These are phyloP conservation scores for Pezicula radicicola DNA, from an alignment of 2,329 filamentous ascomycete genomes.

Conservation along the genomic window DNA sequence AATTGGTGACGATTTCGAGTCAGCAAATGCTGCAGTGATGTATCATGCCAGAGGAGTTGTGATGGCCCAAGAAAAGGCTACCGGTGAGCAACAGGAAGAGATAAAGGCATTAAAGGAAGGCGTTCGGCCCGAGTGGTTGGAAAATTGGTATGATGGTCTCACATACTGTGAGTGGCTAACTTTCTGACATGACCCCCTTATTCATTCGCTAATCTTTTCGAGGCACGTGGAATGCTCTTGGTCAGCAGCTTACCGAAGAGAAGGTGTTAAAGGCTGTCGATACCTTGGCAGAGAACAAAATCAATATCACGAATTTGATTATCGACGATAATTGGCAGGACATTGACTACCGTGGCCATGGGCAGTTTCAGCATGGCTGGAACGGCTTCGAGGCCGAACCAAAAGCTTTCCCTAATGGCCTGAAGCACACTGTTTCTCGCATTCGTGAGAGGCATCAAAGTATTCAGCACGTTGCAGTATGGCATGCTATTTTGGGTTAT, in stretches of 20 bases:
- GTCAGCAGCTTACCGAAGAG: conserved; percentile 75
- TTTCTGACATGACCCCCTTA: not conserved
- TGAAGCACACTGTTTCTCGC: conserved; percentile 66
- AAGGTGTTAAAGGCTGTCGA: conserved; percentile 77
- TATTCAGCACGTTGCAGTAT: conserved; percentile 84
- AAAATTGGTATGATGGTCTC: conserved; percentile 89
- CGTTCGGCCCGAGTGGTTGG: conserved; percentile 64
- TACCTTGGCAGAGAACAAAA: conserved; percentile 64
- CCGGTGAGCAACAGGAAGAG: conserved; percentile 42
- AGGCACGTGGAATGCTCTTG: conserved; percentile 91
- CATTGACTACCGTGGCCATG: conserved; percentile 50
- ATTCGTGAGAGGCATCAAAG: conserved; percentile 69
- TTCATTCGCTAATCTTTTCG: not conserved
- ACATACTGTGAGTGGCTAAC: conserved; percentile 63
- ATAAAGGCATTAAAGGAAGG: conserved; percentile 43
- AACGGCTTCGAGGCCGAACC: conserved; percentile 82
- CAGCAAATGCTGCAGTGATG: conserved; percentile 75
- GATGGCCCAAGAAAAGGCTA: conserved; percentile 38
- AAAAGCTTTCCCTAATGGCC: conserved; percentile 73
- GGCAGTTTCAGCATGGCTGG: conserved; percentile 64
- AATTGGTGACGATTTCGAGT: conserved; percentile 69
- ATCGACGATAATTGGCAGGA: conserved; percentile 98
- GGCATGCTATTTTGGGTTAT: conserved; percentile 86
- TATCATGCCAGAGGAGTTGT: conserved; percentile 78
- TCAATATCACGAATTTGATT: conserved; percentile 81